Base-by-base conservation (phyloP, 2,329 filamentous ascomycete genomes). In the Penicillium sp. region DNA sequence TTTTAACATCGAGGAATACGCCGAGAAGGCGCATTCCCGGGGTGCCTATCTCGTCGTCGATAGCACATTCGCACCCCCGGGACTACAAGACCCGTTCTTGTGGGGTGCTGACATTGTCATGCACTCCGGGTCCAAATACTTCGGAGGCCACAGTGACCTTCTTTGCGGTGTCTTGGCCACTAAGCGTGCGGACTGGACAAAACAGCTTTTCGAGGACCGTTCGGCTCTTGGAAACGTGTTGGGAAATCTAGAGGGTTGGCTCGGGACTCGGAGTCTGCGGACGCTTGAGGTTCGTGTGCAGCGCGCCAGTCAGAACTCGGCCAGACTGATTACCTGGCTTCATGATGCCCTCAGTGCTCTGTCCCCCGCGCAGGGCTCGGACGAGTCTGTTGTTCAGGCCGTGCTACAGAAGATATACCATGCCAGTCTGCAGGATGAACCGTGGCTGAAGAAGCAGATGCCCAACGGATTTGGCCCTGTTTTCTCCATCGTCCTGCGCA, bases 91-190 rank as follows among this genome's bases (percentile, higher is more conserved):
- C 58, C 89, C 91, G 0, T 90, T 95, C 55, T 59, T 63, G 17
- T 83, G 78, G 62, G 89, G 87, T 28, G 88, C 84, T 20, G 90
- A 96, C 66, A 68, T 89, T 3, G 79, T 94, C 15, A 85, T 96
- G 86, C 91, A 97, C 69, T 84, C 78, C 36, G 91, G 88, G 4
- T 94, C 89, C 11, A 97, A 96, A 75, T 97, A 96, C 68, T 79
- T 97, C 51, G 91, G 91, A 17, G 91, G 91, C 0, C 91, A 97
- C 69, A 90, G 84, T 51, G 91, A 97, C 68, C 77, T 96, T 79
- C 78, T 97, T 6, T 93, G 87, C 60, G 91, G 91, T 18, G 83
- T 93, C 18, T 69, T 97, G 26, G 78, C 80, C 0, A 75, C 87
- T 5, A 71, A 75, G 16, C 67, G 68, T 27, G 54, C 72, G 34